phyloP scores from a whole-genome alignment of 805 yeast species.

The Candida nitratophila region DNA sequence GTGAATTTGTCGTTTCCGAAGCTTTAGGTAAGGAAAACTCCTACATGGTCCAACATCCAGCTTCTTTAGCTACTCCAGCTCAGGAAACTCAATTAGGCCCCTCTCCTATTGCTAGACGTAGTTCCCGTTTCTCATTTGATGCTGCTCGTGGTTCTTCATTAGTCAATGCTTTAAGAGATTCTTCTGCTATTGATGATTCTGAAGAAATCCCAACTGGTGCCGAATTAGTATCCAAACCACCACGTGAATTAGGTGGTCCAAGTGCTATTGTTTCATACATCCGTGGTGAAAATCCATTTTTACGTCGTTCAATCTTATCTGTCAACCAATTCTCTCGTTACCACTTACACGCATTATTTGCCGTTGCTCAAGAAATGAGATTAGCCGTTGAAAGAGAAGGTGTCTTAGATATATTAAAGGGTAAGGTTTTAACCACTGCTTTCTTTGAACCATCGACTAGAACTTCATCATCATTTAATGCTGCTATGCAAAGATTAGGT shows the following conservation, averaged over 20 bases:
- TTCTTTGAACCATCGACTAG: conserved; percentile 98
- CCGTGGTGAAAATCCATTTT: conserved; percentile 81
- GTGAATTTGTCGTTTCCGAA: conserved; percentile 52
- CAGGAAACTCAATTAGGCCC: conserved; percentile 23
- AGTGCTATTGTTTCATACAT: conserved; percentile 74
- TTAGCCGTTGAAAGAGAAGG: conserved; percentile 96
- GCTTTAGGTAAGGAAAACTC: conserved; percentile 58
- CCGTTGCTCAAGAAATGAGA: conserved; percentile 97
- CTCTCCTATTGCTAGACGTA: conserved; percentile 31
- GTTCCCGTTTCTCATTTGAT: conserved; percentile 45
- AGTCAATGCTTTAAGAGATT: conserved; percentile 25
- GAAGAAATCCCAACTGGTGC: conserved; percentile 49
- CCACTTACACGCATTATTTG: conserved; percentile 86
- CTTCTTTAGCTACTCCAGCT: conserved; percentile 24
- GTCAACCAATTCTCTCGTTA: conserved; percentile 83
- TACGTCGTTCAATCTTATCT: conserved; percentile 80
- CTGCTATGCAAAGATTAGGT: conserved; percentile 99
- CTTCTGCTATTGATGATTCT: conserved; percentile 29
- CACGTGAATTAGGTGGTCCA: conserved; percentile 66
- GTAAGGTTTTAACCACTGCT: conserved; percentile 87
- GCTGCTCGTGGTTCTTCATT: conserved; percentile 30
- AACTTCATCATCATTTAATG: conserved; percentile 94
- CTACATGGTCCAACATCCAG: conserved; percentile 37
- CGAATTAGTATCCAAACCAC: conserved; percentile 67
- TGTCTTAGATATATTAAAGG: conserved; percentile 81